These are phyloP conservation scores for Ceratobasidium sp. DNA, from an alignment of 1,284 basidiomycete genomes.

Conservation along the genomic window DNA sequence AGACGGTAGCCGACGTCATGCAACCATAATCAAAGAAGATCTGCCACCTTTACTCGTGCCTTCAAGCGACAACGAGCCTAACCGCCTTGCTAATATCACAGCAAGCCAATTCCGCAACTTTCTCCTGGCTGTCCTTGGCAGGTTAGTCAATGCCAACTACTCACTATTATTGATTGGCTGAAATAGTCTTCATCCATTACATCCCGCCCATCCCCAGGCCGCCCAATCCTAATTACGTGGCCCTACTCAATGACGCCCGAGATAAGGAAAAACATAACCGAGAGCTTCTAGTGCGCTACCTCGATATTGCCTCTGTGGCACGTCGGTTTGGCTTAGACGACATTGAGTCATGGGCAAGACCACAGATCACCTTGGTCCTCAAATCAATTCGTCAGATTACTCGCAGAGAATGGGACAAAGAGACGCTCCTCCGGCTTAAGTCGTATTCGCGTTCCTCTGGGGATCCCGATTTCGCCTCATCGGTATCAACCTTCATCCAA, in stretches of 20 bases:
- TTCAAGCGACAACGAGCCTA: background rate
- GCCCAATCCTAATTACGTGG: background rate
- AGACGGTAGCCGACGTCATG: no score
- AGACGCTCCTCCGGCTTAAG: background rate
- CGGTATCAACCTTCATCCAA: background rate
- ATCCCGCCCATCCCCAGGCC: background rate
- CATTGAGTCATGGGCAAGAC: background rate
- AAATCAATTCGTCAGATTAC: background rate
- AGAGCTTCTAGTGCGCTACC: background rate
- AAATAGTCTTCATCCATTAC: no score
- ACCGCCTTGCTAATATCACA: background rate
- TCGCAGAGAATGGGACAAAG: background rate
- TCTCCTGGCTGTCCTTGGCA: background rate
- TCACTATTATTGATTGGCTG: no score
- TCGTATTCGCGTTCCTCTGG: background rate
- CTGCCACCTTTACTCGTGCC: no score
- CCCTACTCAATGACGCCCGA: background rate
- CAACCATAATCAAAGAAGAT: no score
- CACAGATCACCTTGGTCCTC: background rate
- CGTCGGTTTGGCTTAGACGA: background rate
- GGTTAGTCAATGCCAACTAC: no score
- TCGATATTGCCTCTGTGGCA: constrained; percentile 5
- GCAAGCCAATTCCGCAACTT: background rate
- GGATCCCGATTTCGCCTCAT: background rate
- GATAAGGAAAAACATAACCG: background rate